Conservation (phyloP, 129 eudicot species). For the carrot (Daucus carota) region DH1_v3.0 NC_030385.2:1392501-1393000, state of each 20-base stretch:
- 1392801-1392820: background rate
- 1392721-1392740: background rate
- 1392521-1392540: too few relatives aligned
- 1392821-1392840: background rate
- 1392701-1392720: background rate
- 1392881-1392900: slow-evolving; percentile 4
- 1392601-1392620: too few relatives aligned
- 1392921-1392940: slow-evolving; percentile 43
- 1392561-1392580: too few relatives aligned
- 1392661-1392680: too few relatives aligned
- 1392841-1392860: background rate
- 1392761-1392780: background rate
- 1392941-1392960: slow-evolving; percentile 68
- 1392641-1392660: too few relatives aligned
- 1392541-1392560: too few relatives aligned
- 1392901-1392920: slow-evolving; percentile 26
- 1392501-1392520: too few relatives aligned
- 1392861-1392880: background rate
- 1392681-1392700: slow-evolving; percentile 1
- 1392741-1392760: background rate
- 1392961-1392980: slow-evolving; percentile 73
- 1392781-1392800: background rate
- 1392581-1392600: too few relatives aligned
- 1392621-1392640: too few relatives aligned
- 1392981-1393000: slow-evolving; percentile 87